Evolutionary conservation across 345 rosid species (phyloP), one percentile per base, ranked within the genome.

Genomic region (Luvunga scandens): DNA sequence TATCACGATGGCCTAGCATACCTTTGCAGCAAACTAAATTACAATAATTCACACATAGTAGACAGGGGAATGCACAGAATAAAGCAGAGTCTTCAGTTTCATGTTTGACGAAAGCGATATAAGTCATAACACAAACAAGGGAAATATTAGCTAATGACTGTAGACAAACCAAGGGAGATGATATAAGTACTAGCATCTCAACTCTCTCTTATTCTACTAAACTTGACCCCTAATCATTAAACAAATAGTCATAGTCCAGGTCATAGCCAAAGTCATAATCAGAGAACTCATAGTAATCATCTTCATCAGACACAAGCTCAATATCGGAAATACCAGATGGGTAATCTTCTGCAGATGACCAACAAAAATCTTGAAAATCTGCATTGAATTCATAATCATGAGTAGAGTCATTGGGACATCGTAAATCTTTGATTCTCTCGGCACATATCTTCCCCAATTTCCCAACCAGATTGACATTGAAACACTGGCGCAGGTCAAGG

Each of bases 401-500:
- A 12, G 86, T 80, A 1, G 90, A 68, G 77, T 94, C 94, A 73
- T 67, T 0, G 19, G 98, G 98, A 19, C 42, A 64, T 60, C 84
- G 82, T 50, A 90, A 73, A 82, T 75, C 84, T 83, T 83, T 88
- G 61, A 92, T 83, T 64, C 27, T 75, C 80, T 86, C 88, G 0
- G 39, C 61, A 80, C 95, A 90, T 63, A 78, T 79, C 78, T 79
- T 86, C 85, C 82, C 86, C 83, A 91, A 73, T 57, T 84, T 72
- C 63, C 88, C 88, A 24, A 50, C 81, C 61, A 90, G 75, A 25
- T 28, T 53, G 30, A 94, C 50, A 56, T 91, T 86, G 82, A 84
- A 87, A 84, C 95, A 92, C 60, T 80, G 87, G 45, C 95, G 89
- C 72, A 94, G 71, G 84, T 94, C 98, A 67, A 94, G 94, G 16